Evolutionary conservation across 352 stramenopile species (phyloP).

Genomic region (Globisporangium parvum): DNA sequence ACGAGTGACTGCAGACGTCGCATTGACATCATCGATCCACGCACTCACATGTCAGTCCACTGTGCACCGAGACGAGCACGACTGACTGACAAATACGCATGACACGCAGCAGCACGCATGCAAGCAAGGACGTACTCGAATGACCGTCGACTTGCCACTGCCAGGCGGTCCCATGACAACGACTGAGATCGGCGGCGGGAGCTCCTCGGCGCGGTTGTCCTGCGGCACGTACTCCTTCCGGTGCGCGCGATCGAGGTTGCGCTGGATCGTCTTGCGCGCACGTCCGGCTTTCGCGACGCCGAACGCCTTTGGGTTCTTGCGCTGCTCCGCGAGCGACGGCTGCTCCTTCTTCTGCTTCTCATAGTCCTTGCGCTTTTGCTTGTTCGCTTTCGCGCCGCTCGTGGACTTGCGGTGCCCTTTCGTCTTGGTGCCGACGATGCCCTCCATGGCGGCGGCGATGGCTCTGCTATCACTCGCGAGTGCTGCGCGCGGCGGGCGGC

Average conservation of each 20-base stretch:
- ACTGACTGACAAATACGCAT: too few species aligned
- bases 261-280: conserved; percentile 95
- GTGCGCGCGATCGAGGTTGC: conserved; percentile 96
- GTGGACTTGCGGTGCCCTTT: conserved; percentile 85
- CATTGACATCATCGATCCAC: conserved; percentile 1
- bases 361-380: conserved; percentile 92
- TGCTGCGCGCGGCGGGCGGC: too few species aligned
- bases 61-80: too few species aligned
- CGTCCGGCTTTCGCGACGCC: conserved; percentile 93
- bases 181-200: conserved; percentile 92
- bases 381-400: conserved; percentile 89
- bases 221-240: conserved; percentile 97
- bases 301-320: conserved; percentile 97
- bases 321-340: conserved; percentile 83
- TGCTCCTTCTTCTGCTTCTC: conserved; percentile 82
- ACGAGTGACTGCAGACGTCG: conserved; percentile 93
- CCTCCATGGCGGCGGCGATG: conserved; percentile 20
- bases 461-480: background rate
- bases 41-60: background rate
- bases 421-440: conserved; percentile 25
- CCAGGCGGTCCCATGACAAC: conserved; percentile 97
- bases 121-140: conserved; percentile 53
- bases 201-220: conserved; percentile 74
- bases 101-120: background rate
- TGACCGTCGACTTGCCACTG: conserved; percentile 98